A percentile compares a stretch with the other conserved stretches of the same genome.
Evolutionary conservation across 306 rosid species (phyloP).

Genomic region (Vigna angularis): DNA sequence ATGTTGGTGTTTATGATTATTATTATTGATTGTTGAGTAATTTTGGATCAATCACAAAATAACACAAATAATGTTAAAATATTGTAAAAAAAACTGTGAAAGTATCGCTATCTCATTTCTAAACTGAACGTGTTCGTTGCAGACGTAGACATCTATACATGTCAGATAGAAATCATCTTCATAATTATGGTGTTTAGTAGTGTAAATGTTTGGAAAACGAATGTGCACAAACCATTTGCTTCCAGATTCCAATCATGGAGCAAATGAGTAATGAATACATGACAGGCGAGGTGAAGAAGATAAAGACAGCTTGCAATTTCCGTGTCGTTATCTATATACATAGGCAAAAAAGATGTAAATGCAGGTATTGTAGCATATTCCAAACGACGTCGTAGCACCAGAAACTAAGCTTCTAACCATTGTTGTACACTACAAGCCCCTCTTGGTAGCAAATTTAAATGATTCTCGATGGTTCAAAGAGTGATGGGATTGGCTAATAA

Average conservation of each 20-base stretch:
- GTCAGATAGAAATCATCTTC: background rate
- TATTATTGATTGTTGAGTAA: too few relatives aligned
- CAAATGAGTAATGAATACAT: background rate
- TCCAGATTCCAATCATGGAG: background rate
- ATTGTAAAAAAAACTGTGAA: too few relatives aligned
- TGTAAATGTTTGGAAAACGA: background rate
- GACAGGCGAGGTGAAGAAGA: background rate
- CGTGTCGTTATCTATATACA: background rate
- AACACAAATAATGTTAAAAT: too few relatives aligned
- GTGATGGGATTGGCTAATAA: background rate
- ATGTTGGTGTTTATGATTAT: too few relatives aligned
- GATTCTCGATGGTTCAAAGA: conserved; percentile 1
- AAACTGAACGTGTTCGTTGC: too few relatives aligned
- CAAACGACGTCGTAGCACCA: background rate
- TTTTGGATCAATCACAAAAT: too few relatives aligned
- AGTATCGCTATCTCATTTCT: too few relatives aligned
- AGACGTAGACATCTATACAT: too few relatives aligned
- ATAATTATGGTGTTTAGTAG: background rate
- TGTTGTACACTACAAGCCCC: background rate
- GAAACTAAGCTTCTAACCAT: background rate
- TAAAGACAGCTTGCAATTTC: background rate
- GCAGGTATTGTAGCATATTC: background rate
- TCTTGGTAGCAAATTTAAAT: conserved; percentile 1
- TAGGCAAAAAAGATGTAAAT: background rate
- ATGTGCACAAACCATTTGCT: conserved; percentile 7